phyloP scores from a whole-genome alignment of 2,329 filamentous ascomycete genomes.

The Pseudogymnoascus destructans region DNA sequence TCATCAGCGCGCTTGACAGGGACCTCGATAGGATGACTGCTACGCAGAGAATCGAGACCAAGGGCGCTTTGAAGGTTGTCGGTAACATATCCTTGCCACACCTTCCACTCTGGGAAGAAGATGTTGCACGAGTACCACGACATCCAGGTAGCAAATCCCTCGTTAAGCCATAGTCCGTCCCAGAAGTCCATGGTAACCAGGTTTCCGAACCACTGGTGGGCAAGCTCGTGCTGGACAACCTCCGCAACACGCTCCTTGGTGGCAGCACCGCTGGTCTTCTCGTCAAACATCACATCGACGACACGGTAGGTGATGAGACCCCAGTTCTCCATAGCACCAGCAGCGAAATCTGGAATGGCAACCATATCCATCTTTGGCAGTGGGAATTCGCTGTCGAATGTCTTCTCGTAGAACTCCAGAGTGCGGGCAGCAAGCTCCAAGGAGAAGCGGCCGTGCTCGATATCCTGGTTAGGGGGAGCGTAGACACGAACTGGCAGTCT shows the following conservation, averaged over 20 bases:
- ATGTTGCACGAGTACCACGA: conserved; percentile 87
- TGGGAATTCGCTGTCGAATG: conserved; percentile 77
- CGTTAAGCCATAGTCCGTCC: conserved; percentile 94
- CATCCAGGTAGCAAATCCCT: conserved; percentile 87
- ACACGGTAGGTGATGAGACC: conserved; percentile 90
- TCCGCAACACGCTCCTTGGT: conserved; percentile 90
- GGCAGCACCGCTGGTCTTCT: conserved; percentile 78
- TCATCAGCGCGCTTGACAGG: conserved; percentile 91
- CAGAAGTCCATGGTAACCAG: conserved; percentile 98
- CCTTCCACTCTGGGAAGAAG: conserved; percentile 97
- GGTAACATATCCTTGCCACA: conserved; percentile 90
- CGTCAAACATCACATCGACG: conserved; percentile 79
- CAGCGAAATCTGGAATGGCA: conserved; percentile 89
- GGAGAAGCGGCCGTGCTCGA: conserved; percentile 83
- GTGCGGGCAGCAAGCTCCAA: conserved; percentile 81
- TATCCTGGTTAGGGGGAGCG: conserved; percentile 77
- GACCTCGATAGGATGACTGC: conserved; percentile 92
- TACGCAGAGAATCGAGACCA: conserved; percentile 77
- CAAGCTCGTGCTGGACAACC: conserved; percentile 91
- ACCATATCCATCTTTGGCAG: conserved; percentile 95
- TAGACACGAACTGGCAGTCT: conserved; percentile 89
- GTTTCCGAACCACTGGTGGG: conserved; percentile 98
- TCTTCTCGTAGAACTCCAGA: conserved; percentile 88
- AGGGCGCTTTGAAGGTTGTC: conserved; percentile 84
- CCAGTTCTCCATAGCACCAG: conserved; percentile 98